phyloP scores from a whole-genome alignment of 176 grass and related monocot species.

The Dendrocalamus sinicus region DNA sequence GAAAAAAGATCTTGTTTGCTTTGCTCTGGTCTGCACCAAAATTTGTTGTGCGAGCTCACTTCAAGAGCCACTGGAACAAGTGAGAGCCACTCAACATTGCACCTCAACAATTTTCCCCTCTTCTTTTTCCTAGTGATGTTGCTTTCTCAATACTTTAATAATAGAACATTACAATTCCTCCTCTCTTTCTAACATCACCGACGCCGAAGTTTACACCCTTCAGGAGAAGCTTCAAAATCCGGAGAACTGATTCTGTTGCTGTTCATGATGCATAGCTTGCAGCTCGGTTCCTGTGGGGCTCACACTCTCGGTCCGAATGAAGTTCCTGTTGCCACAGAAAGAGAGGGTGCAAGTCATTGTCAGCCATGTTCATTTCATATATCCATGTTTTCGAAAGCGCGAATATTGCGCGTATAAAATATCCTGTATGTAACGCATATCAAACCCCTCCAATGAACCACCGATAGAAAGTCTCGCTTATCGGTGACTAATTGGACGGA shows the following conservation, averaged over 20 bases:
- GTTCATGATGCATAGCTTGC: conserved; percentile 56
- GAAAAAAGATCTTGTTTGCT: too few species aligned
- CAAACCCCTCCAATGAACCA: background rate
- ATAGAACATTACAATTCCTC: conserved; percentile 57
- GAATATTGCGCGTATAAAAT: background rate
- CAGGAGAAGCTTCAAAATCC: conserved; percentile 59
- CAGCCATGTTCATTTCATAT: conserved; percentile 25
- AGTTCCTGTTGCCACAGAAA: conserved; percentile 48
- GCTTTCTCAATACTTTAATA: conserved; percentile 60
- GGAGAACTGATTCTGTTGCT: conserved; percentile 66
- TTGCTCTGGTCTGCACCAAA: conserved; percentile 37
- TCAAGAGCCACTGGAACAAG: conserved; percentile 68
- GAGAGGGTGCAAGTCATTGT: conserved; percentile 31
- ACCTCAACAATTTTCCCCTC: conserved; percentile 37
- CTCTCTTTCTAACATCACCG: conserved; percentile 48
- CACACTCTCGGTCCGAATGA: conserved; percentile 57
- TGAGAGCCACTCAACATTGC: conserved; percentile 45
- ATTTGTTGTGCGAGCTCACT: conserved; percentile 47
- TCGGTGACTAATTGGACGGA: conserved; percentile 10
- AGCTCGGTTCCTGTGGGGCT: conserved; percentile 73
- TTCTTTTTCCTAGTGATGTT: conserved; percentile 44
- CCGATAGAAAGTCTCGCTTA: conserved; percentile 11
- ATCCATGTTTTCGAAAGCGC: background rate
- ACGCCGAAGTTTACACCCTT: conserved; percentile 48
- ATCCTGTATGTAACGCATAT: background rate